These are phyloP conservation scores for Colletotrichum scovillei DNA, from an alignment of 2,329 filamentous ascomycete species.

Conservation along the genomic window DNA sequence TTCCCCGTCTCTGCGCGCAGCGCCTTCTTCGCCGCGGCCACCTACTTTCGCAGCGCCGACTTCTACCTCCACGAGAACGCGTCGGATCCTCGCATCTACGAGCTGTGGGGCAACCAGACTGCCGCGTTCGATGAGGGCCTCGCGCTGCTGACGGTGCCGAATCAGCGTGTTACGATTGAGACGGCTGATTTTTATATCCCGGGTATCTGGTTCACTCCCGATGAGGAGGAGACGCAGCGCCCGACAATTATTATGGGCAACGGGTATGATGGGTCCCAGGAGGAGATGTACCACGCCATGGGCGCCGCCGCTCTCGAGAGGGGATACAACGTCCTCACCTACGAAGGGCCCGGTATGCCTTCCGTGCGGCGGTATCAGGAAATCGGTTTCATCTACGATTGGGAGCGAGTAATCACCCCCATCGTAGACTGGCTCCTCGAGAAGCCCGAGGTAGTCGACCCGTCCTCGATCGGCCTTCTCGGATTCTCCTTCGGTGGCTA, in stretches of 20 bases:
- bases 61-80: not conserved
- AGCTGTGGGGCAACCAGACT: not conserved
- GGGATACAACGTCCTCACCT: not conserved
- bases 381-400: not conserved
- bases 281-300: not conserved
- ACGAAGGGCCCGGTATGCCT: not conserved
- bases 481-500: not conserved
- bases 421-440: not conserved
- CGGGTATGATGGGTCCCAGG: not conserved
- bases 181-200: not conserved
- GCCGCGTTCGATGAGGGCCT: not conserved
- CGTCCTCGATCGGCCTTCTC: not conserved
- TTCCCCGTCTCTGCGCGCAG: not conserved
- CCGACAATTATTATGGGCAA: not conserved
- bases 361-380: not conserved
- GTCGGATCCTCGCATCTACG: not conserved
- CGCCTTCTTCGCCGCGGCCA: not conserved
- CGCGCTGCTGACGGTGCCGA: not conserved
- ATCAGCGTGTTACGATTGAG: not conserved
- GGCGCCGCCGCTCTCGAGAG: not conserved
- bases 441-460: not conserved
- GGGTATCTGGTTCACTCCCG: not conserved
- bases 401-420: not conserved
- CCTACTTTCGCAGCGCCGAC: not conserved
- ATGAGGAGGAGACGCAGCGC: not conserved